phyloP scores from a whole-genome alignment of 2,329 filamentous ascomycete species.

The Zymoseptoria tritici region DNA sequence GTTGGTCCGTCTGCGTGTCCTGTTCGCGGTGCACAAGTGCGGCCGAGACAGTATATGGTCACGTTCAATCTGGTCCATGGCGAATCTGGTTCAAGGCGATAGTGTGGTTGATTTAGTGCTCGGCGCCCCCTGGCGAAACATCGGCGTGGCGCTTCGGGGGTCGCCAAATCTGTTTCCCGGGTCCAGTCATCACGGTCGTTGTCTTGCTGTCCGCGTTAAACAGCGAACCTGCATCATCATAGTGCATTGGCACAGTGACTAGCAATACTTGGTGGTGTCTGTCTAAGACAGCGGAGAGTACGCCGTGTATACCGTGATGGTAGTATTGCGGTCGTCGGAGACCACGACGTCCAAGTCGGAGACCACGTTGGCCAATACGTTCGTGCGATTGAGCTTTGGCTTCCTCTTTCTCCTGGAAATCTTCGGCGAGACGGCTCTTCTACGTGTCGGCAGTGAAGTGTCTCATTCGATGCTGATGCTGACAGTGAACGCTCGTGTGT shows the following conservation, averaged over 20 bases:
- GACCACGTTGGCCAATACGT: neutral
- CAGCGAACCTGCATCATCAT: too few species aligned
- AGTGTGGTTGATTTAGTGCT: neutral
- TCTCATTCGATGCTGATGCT: neutral
- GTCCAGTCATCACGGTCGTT: neutral
- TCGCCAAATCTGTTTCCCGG: neutral
- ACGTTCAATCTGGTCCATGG: neutral
- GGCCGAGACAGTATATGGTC: neutral
- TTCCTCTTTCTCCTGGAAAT: neutral
- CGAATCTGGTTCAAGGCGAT: neutral
- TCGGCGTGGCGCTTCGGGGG: neutral
- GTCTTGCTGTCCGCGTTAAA: neutral
- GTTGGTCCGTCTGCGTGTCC: too few species aligned
- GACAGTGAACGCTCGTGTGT: neutral
- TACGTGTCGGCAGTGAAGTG: neutral
- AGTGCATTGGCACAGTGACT: too few species aligned
- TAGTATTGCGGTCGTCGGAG: too few species aligned
- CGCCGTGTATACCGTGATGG: too few species aligned
- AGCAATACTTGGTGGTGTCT: too few species aligned
- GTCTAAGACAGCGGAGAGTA: too few species aligned
- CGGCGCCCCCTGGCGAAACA: neutral
- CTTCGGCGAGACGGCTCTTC: neutral
- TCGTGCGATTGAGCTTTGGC: neutral
- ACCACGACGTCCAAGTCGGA: neutral
- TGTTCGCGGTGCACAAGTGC: neutral